Evolutionary conservation across 495 filamentous ascomycete species (phyloP), one percentile per base, ranked within the genome.

Genomic region (Endocarpon pusillum): DNA sequence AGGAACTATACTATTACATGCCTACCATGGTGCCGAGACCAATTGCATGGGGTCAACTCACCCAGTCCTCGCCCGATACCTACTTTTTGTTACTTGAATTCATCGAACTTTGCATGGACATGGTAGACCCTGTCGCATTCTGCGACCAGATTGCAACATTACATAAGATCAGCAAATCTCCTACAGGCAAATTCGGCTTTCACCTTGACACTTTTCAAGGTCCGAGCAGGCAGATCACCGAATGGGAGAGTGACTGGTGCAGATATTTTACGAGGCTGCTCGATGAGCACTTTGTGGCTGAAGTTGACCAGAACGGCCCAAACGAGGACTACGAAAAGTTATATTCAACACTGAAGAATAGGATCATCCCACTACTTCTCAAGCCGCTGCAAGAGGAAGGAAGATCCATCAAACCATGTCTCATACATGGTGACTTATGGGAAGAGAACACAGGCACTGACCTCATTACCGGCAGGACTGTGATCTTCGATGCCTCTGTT

Each of bases 131-230:
- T 17, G 18, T 41, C 1, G 39, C 45, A n/a, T 64, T 71, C 32
- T 42, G 44, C 35, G 40, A 43, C 3, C 45, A 47, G 4, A 42
- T 72, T 1, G 54, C 62, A 11, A 25, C 30, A 3, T 44, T 71
- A 3, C 66, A 70, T 36, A 33, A 48, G 30, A 47, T 27, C 41
- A 48, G 42, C 18, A 37, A 26, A 11, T 66, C 64, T 5, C 67
- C 65, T 1, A 61, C 43, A 10, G 63, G 60, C 1, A 62, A 61
- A 37, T 72, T 67, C 36, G 66, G 67, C 0, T 70, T 69, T 35
- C 57, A 61, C 29, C 33, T 57, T 2, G 43, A 53, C 0, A 72
- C 64, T 1, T 67, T 45, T 35, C 58, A 55, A 6, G 61, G 65
- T 9, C 55, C 54, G 7, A 35, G 59, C 6, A 50, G 57, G 1